These are phyloP conservation scores for Dryas drummondii DNA, from an alignment of 306 rosid species.

Conservation along the genomic window DNA sequence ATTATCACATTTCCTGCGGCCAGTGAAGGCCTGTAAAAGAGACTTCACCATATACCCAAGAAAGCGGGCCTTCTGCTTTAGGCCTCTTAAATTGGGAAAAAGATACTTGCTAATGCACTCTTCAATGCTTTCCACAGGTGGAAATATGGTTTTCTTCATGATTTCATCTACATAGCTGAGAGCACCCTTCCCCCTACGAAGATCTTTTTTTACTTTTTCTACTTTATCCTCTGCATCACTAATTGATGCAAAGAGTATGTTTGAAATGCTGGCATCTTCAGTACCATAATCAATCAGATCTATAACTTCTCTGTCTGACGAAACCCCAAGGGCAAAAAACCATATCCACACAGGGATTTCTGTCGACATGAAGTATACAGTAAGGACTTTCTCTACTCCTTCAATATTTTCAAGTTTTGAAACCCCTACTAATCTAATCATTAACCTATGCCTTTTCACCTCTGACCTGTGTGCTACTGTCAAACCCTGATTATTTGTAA, in stretches of 20 bases:
- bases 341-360: slow-evolving; percentile 85
- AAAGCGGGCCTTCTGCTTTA: slow-evolving; percentile 68
- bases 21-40: slow-evolving; percentile 68
- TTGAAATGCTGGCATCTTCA: slow-evolving; percentile 55
- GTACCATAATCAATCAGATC: slow-evolving; percentile 60
- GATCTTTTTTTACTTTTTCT: slow-evolving; percentile 33
- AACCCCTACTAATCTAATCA: slow-evolving; percentile 53
- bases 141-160: slow-evolving; percentile 59
- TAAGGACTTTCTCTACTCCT: slow-evolving; percentile 68
- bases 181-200: slow-evolving; percentile 53
- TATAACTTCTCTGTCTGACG: slow-evolving; percentile 75
- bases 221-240: slow-evolving; percentile 52
- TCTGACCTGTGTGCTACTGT: slow-evolving; percentile 67
- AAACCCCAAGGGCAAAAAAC: slow-evolving; percentile 78
- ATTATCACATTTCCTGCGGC: slow-evolving; percentile 73
- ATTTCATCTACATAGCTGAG: slow-evolving; percentile 36
- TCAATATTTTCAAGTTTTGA: slow-evolving; percentile 50
- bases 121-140: slow-evolving; percentile 67
- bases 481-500: slow-evolving; percentile 56
- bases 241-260: slow-evolving; percentile 74
- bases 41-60: slow-evolving; percentile 94
- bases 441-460: slow-evolving; percentile 70
- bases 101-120: slow-evolving; percentile 58
- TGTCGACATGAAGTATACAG: slow-evolving; percentile 64
- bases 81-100: slow-evolving; percentile 63